Base-by-base conservation (phyloP, 2,329 filamentous ascomycete species). In the Neonectria neomacrospora region DNA sequence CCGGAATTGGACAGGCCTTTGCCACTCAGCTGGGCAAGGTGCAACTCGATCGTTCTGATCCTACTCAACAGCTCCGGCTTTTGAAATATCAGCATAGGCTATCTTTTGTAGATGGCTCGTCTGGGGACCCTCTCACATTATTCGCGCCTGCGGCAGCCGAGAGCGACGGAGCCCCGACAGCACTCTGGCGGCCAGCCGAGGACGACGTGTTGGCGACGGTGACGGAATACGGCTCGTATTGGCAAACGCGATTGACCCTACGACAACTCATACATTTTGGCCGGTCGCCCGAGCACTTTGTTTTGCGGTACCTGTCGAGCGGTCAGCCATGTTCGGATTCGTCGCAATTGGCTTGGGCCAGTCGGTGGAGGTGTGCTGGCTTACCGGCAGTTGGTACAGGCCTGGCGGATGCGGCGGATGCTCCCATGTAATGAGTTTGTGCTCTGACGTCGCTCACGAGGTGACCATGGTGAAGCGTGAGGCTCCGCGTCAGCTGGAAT, bases 391-490 rank as follows among this genome's bases (percentile, higher is more conserved):
- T 54, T 63, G 12, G 63, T 65, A 18, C 63, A 65, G 16, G 59
- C 63, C 22, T 65, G 59, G 18, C 63, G 63, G 39, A 65, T 65
- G 51, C 63, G 63, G 8, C 63, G 63, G 23, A 65, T 65, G n/a
- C 37, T 10, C 14, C 16, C n/a, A 18, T 5, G 37, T 10, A 18
- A 18, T 16, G 37, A 41, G 37, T 18, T 41, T 7, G 16, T 41
- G 37, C 37, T 41, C 7, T 16, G 37, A 3, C 37, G 37, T 18
- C 37, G 37, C n/a, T 41, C 37, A 6, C 37, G 37, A 10, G 37
- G 37, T 41, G 16, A 3, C 37, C 16, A 41, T 18, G 37, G 10
- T 41, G 37, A 41, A 41, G 37, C 6, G 7, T 41, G 16, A 18
- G n/a, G 7, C n/a, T 41, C 37, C 7, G n/a, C 37, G 3, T 41